phyloP scores from a whole-genome alignment of 495 filamentous ascomycete species.

The Usnea hakonensis region DNA sequence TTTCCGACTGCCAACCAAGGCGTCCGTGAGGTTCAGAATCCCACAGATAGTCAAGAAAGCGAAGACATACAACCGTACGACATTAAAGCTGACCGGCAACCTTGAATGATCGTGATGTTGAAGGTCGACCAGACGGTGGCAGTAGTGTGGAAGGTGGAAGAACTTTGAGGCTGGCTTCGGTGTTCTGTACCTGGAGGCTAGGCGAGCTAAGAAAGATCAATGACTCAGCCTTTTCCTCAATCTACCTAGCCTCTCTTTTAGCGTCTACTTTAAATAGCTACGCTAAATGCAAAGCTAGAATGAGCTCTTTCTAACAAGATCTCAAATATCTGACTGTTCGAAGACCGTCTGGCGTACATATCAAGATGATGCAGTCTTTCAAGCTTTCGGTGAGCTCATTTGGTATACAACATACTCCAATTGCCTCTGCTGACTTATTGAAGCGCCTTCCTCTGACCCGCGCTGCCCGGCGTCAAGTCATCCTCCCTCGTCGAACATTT shows the following conservation, averaged over 20 bases:
- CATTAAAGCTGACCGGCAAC: slow-evolving; percentile 22
- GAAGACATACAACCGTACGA: slow-evolving; percentile 13
- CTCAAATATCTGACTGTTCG: background rate
- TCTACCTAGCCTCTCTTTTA: no score
- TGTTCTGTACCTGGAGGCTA: background rate
- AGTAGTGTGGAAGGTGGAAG: slow-evolving; percentile 12
- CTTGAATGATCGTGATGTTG: slow-evolving; percentile 18
- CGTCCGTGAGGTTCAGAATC: slow-evolving; percentile 26
- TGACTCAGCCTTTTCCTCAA: slow-evolving; percentile 7
- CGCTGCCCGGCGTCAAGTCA: slow-evolving; percentile 61
- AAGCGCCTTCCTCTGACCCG: slow-evolving; percentile 79
- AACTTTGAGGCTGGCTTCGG: background rate
- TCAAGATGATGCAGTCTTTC: slow-evolving; percentile 42
- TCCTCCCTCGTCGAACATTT: slow-evolving; percentile 70
- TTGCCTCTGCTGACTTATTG: slow-evolving; percentile 21
- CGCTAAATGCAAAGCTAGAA: background rate
- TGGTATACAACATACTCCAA: slow-evolving; percentile 14
- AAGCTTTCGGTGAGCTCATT: slow-evolving; percentile 53
- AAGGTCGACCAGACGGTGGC: slow-evolving; percentile 18
- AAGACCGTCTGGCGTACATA: slow-evolving; percentile 24
- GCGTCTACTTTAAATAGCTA: background rate
- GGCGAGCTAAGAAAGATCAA: background rate
- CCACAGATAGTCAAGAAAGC: slow-evolving; percentile 29
- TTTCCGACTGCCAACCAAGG: slow-evolving; percentile 33
- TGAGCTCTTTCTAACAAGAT: background rate